Base-by-base conservation (phyloP, 768 basidiomycete genomes). In the Calocera viscosa region DNA sequence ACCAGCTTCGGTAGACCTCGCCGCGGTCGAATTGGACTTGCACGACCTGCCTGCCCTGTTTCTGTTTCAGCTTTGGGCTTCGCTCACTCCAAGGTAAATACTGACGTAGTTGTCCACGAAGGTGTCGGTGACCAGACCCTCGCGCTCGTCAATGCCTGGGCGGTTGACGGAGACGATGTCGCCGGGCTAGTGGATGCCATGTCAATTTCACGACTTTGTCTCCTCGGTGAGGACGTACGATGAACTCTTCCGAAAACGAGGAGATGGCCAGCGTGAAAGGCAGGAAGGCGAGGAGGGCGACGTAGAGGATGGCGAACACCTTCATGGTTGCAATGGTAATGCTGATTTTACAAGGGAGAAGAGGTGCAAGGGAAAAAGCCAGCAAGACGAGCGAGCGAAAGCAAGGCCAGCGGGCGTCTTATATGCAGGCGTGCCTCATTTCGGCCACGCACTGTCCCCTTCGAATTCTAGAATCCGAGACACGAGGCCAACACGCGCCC, bases 101-200 rank as follows among this genome's bases (percentile, higher is more conserved):
- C 87, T 70, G 75, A 90, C 90, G 65, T 80, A 76, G 70, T 81
- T 78, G 82, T 92, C 90, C 67, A 82, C 71, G 77, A 88, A 85
- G 35, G 88, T 82, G 41, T 89, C 88, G 39, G 91, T 78, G 70
- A 92, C 90, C 67, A 91, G 82, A 64, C 91, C 91, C 74, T 94
- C 90, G 72, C 81, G 83, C 69, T 83, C 80, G 71, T 86, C 87
- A 3, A 60, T 81, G 33, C 76, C 65, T 40, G 83, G 83, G 73
- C 89, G 82, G 72, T 84, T 81, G 72, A 91, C 86, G 66, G 87
- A 81, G 76, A 92, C 90, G 73, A 91, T 81, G 75, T 92, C 90
- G 68, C 90, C 90, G 65, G 89, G 65, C 69, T 65, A 30, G 7
- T 26, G 11, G 2, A n/a, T n/a, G n/a, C n/a, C n/a, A n/a, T n/a